A percentile compares a stretch with the other conserved stretches of the same genome.
These are phyloP conservation scores for Pyrrhoderma noxium DNA, from an alignment of 1,284 basidiomycete genomes.

Conservation along the genomic window DNA sequence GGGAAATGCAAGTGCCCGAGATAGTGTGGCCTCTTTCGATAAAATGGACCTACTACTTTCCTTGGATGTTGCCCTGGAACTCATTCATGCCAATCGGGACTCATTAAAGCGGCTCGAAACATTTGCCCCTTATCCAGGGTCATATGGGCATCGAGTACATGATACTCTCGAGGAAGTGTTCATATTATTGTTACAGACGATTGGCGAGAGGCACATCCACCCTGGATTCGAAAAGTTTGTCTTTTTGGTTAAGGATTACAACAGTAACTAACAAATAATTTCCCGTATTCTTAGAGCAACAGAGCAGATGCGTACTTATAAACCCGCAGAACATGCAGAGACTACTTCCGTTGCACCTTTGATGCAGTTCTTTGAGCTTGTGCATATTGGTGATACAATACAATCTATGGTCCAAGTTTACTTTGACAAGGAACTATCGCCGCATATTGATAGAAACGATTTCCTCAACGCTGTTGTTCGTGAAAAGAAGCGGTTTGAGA, in stretches of 20 bases:
- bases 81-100: slow-evolving; percentile 90
- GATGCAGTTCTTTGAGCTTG: slow-evolving; percentile 95
- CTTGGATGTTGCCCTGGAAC: slow-evolving; percentile 83
- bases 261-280: no score
- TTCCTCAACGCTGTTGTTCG: slow-evolving; percentile 91
- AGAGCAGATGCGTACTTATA: slow-evolving; percentile 80
- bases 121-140: slow-evolving; percentile 80
- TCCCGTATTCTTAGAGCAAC: slow-evolving; percentile 56
- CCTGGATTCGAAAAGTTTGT: slow-evolving; percentile 61
- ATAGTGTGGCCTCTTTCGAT: slow-evolving; percentile 35
- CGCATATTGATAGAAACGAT: slow-evolving; percentile 85
- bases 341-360: slow-evolving; percentile 82
- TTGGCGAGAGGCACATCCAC: slow-evolving; percentile 75
- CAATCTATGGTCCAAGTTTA: slow-evolving; percentile 97
- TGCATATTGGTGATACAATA: slow-evolving; percentile 95
- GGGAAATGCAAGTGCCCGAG: slow-evolving; percentile 12
- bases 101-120: slow-evolving; percentile 88
- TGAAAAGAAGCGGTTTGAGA: slow-evolving; percentile 96
- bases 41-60: slow-evolving; percentile 85
- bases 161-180: slow-evolving; percentile 93
- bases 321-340: slow-evolving; percentile 75
- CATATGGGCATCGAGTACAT: slow-evolving; percentile 72
- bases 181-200: slow-evolving; percentile 71
- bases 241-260: slow-evolving; percentile 5
- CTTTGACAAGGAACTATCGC: slow-evolving; percentile 90